Conservation (phyloP, 2,329 filamentous ascomycete species). For the Gremmenia infestans region DNA sequence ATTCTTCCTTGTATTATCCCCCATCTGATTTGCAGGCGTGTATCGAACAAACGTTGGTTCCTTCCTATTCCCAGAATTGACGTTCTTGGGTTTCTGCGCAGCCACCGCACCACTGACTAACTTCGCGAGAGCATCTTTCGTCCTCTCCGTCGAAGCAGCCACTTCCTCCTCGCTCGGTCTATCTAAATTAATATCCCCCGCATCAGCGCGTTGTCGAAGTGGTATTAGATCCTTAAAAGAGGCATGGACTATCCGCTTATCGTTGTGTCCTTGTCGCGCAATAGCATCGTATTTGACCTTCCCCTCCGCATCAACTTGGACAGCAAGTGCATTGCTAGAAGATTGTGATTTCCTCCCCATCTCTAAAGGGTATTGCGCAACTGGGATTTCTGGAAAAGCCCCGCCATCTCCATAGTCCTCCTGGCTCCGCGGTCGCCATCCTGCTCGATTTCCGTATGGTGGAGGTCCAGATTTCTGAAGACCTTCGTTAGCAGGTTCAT, state of each 20-base stretch:
- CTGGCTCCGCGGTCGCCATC: conserved; percentile 83
- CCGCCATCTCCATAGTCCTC: conserved; percentile 97
- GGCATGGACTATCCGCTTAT: conserved; percentile 81
- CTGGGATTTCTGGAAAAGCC: conserved; percentile 87
- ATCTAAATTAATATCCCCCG: conserved; percentile 83
- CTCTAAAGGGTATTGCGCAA: conserved; percentile 92
- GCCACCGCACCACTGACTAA: conserved; percentile 82
- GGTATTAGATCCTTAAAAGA: conserved; percentile 97
- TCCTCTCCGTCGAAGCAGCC: conserved; percentile 77
- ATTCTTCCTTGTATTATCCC: conserved; percentile 76
- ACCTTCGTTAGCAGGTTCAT: conserved; percentile 18
- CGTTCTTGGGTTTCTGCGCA: conserved; percentile 92
- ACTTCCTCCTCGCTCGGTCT: conserved; percentile 83
- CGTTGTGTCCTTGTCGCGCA: conserved; percentile 80
- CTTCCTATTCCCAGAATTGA: conserved; percentile 72
- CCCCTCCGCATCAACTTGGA: conserved; percentile 85
- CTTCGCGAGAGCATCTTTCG: conserved; percentile 76
- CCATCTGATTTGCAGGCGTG: conserved; percentile 96
- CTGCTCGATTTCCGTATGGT: conserved; percentile 76
- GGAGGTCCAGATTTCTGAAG: conserved; percentile 72
- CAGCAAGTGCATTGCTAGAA: conserved; percentile 80
- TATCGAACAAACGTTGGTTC: conserved; percentile 94
- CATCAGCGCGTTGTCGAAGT: conserved; percentile 84
- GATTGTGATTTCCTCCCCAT: conserved; percentile 77
- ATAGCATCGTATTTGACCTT: conserved; percentile 97